Evolutionary conservation across 306 rosid species (phyloP).

Genomic region (Vigna radiata): DNA sequence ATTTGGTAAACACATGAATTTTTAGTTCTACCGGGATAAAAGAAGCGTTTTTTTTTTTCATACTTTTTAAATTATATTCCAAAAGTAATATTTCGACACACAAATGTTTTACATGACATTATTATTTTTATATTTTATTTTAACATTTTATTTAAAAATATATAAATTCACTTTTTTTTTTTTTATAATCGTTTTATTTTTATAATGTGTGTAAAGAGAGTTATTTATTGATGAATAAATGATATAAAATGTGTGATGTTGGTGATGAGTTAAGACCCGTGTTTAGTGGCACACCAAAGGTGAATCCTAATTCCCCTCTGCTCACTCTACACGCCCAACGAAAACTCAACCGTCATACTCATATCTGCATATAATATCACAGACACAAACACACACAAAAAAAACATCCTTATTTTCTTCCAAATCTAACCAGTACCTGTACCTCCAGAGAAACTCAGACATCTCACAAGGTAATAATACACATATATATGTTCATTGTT

Average conservation of each 20-base stretch:
- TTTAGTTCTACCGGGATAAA: neutral
- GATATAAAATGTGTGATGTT: neutral
- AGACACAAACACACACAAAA: neutral
- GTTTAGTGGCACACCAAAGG: constrained; percentile 6
- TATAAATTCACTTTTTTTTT: too few relatives aligned
- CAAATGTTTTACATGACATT: too few relatives aligned
- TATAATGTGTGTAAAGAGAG: too few relatives aligned
- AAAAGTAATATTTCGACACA: too few relatives aligned
- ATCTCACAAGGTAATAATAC: neutral
- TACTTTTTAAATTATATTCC: neutral
- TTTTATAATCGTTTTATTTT: too few relatives aligned
- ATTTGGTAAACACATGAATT: neutral
- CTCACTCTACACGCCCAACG: neutral
- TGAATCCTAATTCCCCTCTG: neutral
- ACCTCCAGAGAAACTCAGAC: neutral
- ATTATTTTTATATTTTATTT: too few relatives aligned
- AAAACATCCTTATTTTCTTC: constrained; percentile 2
- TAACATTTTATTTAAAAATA: too few relatives aligned
- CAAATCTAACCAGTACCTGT: neutral
- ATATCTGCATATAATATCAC: neutral
- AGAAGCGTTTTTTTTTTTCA: neutral
- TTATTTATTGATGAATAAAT: too few relatives aligned
- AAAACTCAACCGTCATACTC: neutral
- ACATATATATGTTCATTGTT: neutral
- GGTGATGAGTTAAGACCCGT: neutral